Evolutionary conservation across 2,329 filamentous ascomycete species (phyloP).

Genomic region (Alternaria tenuissima): DNA sequence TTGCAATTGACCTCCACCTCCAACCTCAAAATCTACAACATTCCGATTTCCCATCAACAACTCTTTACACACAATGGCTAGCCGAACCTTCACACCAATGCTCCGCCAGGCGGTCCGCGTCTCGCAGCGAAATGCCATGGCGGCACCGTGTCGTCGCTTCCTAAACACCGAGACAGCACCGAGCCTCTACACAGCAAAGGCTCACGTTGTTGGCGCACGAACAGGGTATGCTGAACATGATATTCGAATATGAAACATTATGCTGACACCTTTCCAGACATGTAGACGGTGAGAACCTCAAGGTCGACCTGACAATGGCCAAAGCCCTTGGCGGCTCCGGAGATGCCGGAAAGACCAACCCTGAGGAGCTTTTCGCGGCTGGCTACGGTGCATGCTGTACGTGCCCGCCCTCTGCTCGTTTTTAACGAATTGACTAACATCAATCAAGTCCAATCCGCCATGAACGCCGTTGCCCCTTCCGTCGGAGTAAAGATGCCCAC

Average conservation of each 20-base stretch:
- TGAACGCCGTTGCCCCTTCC: constrained; percentile 54
- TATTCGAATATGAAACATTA: neutral
- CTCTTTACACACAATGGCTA: constrained; percentile 20
- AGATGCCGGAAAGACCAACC: constrained; percentile 52
- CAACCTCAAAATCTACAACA: neutral
- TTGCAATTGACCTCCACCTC: neutral
- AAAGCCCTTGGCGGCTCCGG: constrained; percentile 57
- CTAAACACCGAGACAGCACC: constrained; percentile 54
- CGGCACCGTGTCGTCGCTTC: constrained; percentile 33
- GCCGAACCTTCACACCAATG: constrained; percentile 20
- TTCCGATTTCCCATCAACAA: neutral
- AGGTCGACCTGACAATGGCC: constrained; percentile 54
- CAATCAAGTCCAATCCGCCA: constrained; percentile 50
- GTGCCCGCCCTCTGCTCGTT: constrained; percentile 15
- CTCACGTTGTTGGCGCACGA: constrained; percentile 52
- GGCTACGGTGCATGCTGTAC: constrained; percentile 57
- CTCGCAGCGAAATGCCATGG: constrained; percentile 7
- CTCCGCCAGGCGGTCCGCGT: constrained; percentile 22
- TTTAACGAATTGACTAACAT: neutral
- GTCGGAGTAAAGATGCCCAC: constrained; percentile 55
- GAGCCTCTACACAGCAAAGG: constrained; percentile 50
- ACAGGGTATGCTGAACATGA: constrained; percentile 28
- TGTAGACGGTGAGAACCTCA: constrained; percentile 47
- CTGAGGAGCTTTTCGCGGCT: constrained; percentile 58
- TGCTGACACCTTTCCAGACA: constrained; percentile 27